Conservation (phyloP, 495 filamentous ascomycete genomes). For the Penicillium bialowiezense region DNA sequence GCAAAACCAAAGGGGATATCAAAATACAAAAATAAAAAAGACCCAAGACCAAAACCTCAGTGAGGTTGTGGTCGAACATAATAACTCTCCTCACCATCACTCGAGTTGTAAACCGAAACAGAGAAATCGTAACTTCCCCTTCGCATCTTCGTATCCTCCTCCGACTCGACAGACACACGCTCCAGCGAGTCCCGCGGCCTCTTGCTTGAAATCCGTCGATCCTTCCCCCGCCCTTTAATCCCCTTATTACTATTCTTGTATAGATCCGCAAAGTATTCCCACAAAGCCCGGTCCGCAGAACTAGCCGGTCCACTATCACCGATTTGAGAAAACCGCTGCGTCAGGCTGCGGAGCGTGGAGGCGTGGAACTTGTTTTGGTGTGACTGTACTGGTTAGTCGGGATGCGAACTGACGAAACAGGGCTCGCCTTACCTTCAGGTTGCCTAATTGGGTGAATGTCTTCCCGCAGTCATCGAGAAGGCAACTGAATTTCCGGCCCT, state of each 20-base stretch:
- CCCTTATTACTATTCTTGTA: conserved; percentile 97
- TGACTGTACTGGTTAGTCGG: conserved; percentile 50
- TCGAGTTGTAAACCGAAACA: conserved; percentile 31
- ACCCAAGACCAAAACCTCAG: background rate
- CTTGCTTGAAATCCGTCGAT: conserved; percentile 52
- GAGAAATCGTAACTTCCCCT: conserved; percentile 28
- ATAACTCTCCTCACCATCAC: conserved; percentile 30
- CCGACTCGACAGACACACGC: conserved; percentile 22
- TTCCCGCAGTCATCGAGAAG: conserved; percentile 78
- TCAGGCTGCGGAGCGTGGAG: conserved; percentile 67
- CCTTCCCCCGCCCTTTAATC: conserved; percentile 88
- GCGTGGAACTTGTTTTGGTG: conserved; percentile 94
- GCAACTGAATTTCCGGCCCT: conserved; percentile 77
- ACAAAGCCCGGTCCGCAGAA: conserved; percentile 70
- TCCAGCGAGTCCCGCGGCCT: conserved; percentile 18
- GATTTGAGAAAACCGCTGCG: conserved; percentile 66
- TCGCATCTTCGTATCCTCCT: conserved; percentile 22
- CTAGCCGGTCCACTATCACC: conserved; percentile 60
- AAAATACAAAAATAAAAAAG: background rate
- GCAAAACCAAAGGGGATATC: conserved; percentile 3
- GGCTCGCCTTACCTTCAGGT: conserved; percentile 65
- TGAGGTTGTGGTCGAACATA: conserved; percentile 19
- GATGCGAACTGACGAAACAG: background rate
- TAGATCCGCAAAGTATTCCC: conserved; percentile 79
- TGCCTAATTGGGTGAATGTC: conserved; percentile 84